A percentile compares a stretch with the other conserved stretches of the same genome.
Conservation (phyloP, 805 yeast species). For the Cyberlindnera galapagoensis region DNA sequence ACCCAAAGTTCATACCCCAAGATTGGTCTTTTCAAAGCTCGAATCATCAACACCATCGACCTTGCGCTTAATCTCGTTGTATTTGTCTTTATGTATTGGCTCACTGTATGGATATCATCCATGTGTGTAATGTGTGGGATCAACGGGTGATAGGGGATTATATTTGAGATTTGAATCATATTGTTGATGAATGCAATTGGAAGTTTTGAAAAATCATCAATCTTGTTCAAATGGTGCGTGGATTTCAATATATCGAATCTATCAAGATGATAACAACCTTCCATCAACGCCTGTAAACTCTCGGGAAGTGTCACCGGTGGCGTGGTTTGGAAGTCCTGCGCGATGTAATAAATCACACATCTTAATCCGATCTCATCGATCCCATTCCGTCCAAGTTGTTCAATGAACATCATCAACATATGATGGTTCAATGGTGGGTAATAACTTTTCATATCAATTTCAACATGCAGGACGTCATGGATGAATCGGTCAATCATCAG, state of each 20-base stretch:
- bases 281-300: conserved; percentile 15
- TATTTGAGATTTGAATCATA: conserved; percentile 18
- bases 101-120: conserved; percentile 9
- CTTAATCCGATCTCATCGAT: conserved; percentile 9
- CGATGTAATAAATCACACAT: conserved; percentile 18
- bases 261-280: conserved; percentile 20
- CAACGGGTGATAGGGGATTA: conserved; percentile 20
- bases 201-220: conserved; percentile 4
- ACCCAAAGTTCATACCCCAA: conserved; percentile 13
- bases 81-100: conserved; percentile 8
- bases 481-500: conserved; percentile 18
- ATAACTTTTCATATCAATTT: conserved; percentile 6
- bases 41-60: conserved; percentile 17
- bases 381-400: conserved; percentile 5
- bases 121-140: no score
- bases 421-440: conserved; percentile 22
- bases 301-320: conserved; percentile 13
- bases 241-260: conserved; percentile 19
- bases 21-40: conserved; percentile 13
- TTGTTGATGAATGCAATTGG: conserved; percentile 15
- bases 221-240: conserved; percentile 11
- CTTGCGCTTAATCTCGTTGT: no score
- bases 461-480: conserved; percentile 11
- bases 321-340: conserved; percentile 19
- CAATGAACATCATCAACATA: conserved; percentile 13